A percentile compares a stretch with the other conserved stretches of the same genome.
phyloP scores from a whole-genome alignment of 139 green algal genomes.

The Zygnema circumcarinatum region DNA sequence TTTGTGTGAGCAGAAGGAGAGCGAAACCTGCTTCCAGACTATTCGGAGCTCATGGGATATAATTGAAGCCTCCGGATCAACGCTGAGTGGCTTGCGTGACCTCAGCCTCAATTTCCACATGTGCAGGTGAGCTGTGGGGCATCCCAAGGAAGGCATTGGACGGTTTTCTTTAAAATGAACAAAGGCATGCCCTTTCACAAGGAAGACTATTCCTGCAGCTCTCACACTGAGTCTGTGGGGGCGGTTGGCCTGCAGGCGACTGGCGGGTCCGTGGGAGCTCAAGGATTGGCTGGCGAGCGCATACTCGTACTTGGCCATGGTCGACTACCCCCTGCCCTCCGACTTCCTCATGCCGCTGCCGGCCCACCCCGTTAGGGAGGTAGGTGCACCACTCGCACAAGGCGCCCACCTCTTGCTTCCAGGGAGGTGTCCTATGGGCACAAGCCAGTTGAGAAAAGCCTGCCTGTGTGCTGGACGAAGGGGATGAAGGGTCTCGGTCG shows the following conservation, averaged over 20 bases:
- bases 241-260: no score
- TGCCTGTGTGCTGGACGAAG: no score
- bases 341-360: conserved; percentile 48
- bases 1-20: conserved; percentile 54
- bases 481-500: no score
- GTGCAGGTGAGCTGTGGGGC: conserved; percentile 60
- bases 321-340: conserved; percentile 51
- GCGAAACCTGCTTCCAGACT: conserved; percentile 47
- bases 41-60: conserved; percentile 48
- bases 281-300: conserved; percentile 40
- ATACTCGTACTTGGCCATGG: conserved; percentile 54
- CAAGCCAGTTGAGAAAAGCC: no score
- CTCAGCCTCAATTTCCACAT: conserved; percentile 41
- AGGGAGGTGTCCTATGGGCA: not conserved
- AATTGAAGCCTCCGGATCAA: conserved; percentile 25
- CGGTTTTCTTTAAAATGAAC: no score
- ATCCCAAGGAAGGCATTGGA: no score
- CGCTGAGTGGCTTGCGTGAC: not conserved
- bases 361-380: conserved; percentile 40
- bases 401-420: conserved; percentile 1
- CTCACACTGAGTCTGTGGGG: no score
- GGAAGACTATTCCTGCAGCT: no score
- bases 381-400: not conserved
- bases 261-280: conserved; percentile 19
- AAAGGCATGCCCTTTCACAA: no score